phyloP scores from a whole-genome alignment of 306 rosid species.

The Ammopiptanthus mongolicus region DNA sequence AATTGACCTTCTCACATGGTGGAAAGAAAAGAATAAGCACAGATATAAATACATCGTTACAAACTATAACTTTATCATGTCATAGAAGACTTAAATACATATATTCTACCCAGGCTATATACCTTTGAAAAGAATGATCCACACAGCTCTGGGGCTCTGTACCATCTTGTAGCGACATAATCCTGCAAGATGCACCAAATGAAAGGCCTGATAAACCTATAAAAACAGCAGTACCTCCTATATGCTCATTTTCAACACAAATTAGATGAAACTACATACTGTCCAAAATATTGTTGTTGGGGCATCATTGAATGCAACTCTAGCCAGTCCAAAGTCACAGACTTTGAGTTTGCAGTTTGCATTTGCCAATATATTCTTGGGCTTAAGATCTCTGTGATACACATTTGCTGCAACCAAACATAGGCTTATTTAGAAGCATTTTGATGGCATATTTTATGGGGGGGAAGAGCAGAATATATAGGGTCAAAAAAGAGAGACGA shows the following conservation, averaged over 20 bases:
- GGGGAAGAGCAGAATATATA: not conserved
- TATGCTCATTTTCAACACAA: not conserved
- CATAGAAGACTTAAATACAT: not conserved
- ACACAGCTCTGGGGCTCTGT: constrained; percentile 87
- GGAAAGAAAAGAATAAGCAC: constrained; percentile 2
- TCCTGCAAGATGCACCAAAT: constrained; percentile 44
- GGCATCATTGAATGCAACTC: constrained; percentile 79
- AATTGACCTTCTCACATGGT: not conserved
- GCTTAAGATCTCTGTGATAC: constrained; percentile 88
- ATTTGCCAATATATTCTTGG: constrained; percentile 85
- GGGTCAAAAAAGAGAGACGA: not conserved
- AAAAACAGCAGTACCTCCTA: not conserved
- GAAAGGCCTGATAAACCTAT: not conserved
- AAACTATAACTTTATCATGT: not conserved
- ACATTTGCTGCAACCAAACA: constrained; percentile 68
- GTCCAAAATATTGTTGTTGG: constrained; percentile 89
- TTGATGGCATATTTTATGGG: not conserved
- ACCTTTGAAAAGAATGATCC: constrained; percentile 81
- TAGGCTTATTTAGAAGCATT: constrained; percentile 2
- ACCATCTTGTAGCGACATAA: constrained; percentile 92
- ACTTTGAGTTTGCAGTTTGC: constrained; percentile 86
- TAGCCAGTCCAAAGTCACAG: constrained; percentile 88
- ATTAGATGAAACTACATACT: constrained; percentile 39
- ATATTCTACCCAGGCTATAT: constrained; percentile 14
- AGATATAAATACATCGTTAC: not conserved